These are phyloP conservation scores for Cicer yamashitae DNA, from an alignment of 306 rosid species.

Conservation along the genomic window DNA sequence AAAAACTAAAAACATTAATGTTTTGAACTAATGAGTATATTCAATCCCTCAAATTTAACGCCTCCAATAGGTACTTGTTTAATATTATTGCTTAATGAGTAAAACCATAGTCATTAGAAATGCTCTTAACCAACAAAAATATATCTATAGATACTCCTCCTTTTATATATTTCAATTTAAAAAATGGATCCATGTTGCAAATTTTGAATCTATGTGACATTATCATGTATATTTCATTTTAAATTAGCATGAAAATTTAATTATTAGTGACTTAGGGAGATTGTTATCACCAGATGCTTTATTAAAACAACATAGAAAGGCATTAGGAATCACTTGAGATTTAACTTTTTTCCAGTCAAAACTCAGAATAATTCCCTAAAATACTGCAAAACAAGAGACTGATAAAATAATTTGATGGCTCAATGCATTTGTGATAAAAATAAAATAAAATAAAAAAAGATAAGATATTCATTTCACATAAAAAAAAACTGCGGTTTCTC, in stretches of 20 bases:
- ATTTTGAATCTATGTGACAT: no score
- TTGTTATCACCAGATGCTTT: background rate
- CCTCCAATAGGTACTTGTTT: no score
- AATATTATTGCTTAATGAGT: no score
- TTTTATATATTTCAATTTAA: no score
- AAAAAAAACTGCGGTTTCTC: constrained; percentile 53
- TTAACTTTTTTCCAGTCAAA: constrained; percentile 30
- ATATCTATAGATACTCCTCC: no score
- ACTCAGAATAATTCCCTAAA: constrained; percentile 35
- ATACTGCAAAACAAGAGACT: constrained; percentile 27
- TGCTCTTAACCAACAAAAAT: no score
- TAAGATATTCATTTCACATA: constrained; percentile 60
- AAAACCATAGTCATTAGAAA: no score
- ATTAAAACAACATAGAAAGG: background rate
- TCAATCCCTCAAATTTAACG: no score
- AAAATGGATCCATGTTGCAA: no score
- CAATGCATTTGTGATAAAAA: constrained; percentile 49
- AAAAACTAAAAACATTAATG: no score
- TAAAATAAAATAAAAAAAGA: constrained; percentile 13
- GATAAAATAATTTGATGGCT: constrained; percentile 51
- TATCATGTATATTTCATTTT: no score
- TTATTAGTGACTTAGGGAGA: background rate
- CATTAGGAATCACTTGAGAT: constrained; percentile 31
- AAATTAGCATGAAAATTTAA: background rate
- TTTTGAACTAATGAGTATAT: no score